A percentile compares a stretch with the other conserved stretches of the same genome.
Evolutionary conservation across 371 early-diverging fungal genomes (phyloP).

Genomic region (Mucor lusitanicus): DNA sequence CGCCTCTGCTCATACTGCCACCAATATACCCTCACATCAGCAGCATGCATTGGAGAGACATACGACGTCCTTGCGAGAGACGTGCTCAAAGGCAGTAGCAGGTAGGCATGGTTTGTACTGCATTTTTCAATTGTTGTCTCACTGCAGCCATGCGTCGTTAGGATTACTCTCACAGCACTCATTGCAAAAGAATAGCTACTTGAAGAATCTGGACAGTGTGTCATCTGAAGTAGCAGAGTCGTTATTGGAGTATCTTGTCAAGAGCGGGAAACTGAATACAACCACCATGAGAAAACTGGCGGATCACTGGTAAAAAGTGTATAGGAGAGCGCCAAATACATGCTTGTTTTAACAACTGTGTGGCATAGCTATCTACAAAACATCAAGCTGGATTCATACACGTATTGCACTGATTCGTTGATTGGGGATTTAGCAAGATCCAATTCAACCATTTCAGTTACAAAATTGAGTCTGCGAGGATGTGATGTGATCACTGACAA

Average conservation of each 20-base stretch:
- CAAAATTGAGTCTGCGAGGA: conserved; percentile 35
- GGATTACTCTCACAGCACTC: conserved; percentile 32
- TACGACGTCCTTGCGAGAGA: conserved; percentile 26
- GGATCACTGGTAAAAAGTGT: conserved; percentile 30
- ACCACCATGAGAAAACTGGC: conserved; percentile 30
- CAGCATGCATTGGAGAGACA: conserved; percentile 8
- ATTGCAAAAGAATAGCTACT: conserved; percentile 4
- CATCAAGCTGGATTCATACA: conserved; percentile 36
- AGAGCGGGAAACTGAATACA: conserved; percentile 29
- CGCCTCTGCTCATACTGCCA: not conserved
- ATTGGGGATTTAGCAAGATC: conserved; percentile 34
- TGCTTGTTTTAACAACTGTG: not conserved
- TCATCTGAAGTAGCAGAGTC: conserved; percentile 33
- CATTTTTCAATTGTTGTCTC: too few species aligned
- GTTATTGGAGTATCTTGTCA: conserved; percentile 23
- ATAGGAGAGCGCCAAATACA: not conserved
- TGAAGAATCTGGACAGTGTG: conserved; percentile 15
- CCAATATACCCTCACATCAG: not conserved
- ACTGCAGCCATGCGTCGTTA: conserved; percentile 1
- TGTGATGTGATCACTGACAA: conserved; percentile 47
- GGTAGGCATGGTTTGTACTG: conserved; percentile 22
- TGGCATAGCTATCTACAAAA: conserved; percentile 36
- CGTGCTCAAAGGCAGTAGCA: conserved; percentile 29
- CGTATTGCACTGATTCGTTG: conserved; percentile 44
- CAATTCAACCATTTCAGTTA: conserved; percentile 24